These are phyloP conservation scores for Beta vulgaris DNA, from an alignment of 148 eudicot species.

Conservation along the genomic window DNA sequence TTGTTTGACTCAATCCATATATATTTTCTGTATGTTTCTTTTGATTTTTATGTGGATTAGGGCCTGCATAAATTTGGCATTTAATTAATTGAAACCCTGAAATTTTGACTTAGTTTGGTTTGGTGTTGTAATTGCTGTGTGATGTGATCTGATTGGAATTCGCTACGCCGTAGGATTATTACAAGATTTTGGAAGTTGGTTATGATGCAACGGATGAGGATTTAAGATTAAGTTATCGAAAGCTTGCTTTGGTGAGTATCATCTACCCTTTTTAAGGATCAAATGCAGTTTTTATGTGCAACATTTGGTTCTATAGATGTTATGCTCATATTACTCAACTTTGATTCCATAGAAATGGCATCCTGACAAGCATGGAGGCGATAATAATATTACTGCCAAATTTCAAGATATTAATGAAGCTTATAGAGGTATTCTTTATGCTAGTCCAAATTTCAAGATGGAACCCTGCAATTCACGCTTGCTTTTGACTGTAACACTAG, in stretches of 20 bases:
- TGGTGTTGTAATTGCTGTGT: not conserved
- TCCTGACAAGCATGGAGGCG: constrained; percentile 66
- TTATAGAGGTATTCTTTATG: constrained; percentile 41
- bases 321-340: constrained; percentile 8
- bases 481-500: not conserved
- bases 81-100: not conserved
- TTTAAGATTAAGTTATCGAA: constrained; percentile 47
- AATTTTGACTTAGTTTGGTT: not conserved
- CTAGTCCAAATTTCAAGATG: too few species aligned
- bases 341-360: constrained; percentile 53
- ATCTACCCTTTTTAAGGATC: not conserved
- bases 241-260: constrained; percentile 59
- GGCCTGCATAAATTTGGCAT: not conserved
- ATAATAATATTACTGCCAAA: constrained; percentile 44
- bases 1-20: not conserved
- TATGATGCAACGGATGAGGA: constrained; percentile 64
- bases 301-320: not conserved
- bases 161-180: constrained; percentile 48
- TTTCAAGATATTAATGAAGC: constrained; percentile 70
- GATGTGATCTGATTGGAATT: constrained; percentile 11
- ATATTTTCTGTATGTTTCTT: not conserved
- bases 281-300: not conserved
- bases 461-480: not conserved
- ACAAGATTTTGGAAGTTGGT: constrained; percentile 58
- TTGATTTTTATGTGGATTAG: not conserved